Evolutionary conservation across 768 basidiomycete genomes (phyloP).

Genomic region (Termitomyces sp.): DNA sequence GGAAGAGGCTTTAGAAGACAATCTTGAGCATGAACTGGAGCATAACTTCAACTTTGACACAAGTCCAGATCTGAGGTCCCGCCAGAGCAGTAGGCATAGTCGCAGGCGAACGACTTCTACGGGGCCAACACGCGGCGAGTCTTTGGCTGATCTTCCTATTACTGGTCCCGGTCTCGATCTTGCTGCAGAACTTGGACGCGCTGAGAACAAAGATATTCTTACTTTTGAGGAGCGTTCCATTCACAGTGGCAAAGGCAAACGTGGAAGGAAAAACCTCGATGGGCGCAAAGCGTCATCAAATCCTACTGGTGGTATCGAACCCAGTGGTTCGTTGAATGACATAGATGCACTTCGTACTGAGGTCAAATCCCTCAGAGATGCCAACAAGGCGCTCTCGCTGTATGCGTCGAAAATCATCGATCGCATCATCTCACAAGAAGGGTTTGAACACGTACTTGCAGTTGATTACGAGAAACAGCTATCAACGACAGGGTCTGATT

Average conservation of each 20-base stretch:
- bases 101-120: constrained; percentile 48
- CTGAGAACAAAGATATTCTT: constrained; percentile 81
- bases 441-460: constrained; percentile 96
- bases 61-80: constrained; percentile 32
- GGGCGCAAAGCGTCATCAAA: constrained; percentile 29
- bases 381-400: constrained; percentile 90
- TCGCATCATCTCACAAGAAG: constrained; percentile 92
- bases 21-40: constrained; percentile 32
- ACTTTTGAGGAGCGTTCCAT: constrained; percentile 41
- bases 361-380: constrained; percentile 89
- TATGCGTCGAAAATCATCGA: constrained; percentile 99
- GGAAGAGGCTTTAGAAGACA: constrained; percentile 45
- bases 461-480: constrained; percentile 76
- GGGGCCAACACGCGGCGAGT: constrained; percentile 62
- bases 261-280: constrained; percentile 40
- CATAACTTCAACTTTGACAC: constrained; percentile 24
- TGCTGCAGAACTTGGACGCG: constrained; percentile 87
- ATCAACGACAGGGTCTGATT: constrained; percentile 28
- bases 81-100: constrained; percentile 33
- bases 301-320: constrained; percentile 34
- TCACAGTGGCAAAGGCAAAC: constrained; percentile 41
- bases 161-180: constrained; percentile 87
- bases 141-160: constrained; percentile 81
- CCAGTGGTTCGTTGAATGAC: constrained; percentile 43
- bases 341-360: constrained; percentile 76